Conservation (phyloP, 176 grass and related monocot genomes). For the Chrysopogon serrulatus region DNA sequence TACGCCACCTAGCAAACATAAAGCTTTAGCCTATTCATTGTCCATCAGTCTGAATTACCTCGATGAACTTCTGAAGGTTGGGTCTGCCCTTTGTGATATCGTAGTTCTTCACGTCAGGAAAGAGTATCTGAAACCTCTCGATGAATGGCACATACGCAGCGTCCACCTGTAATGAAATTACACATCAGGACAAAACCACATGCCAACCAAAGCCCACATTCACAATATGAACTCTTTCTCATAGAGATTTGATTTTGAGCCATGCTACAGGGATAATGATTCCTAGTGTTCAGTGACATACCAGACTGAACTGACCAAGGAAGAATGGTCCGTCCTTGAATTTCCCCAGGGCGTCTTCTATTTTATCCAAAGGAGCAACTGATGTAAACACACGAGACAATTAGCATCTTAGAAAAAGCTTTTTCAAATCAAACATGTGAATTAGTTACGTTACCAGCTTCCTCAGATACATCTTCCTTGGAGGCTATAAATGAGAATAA, state of each 20-base stretch:
- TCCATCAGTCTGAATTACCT: slow-evolving; percentile 36
- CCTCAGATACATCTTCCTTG: slow-evolving; percentile 44
- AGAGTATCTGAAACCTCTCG: slow-evolving; percentile 67
- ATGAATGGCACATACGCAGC: slow-evolving; percentile 83
- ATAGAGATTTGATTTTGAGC: not conserved
- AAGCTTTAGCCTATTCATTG: no score
- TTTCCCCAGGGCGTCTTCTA: slow-evolving; percentile 71
- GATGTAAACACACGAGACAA: slow-evolving; percentile 14
- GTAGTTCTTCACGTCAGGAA: slow-evolving; percentile 56
- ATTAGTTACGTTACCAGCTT: slow-evolving; percentile 34
- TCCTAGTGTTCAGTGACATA: not conserved
- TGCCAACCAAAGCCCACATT: not conserved
- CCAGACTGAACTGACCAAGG: slow-evolving; percentile 86
- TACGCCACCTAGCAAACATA: no score
- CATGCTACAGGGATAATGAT: not conserved
- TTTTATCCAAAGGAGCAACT: slow-evolving; percentile 77
- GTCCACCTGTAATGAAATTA: slow-evolving; percentile 57
- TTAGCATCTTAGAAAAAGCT: not conserved
- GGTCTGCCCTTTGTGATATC: slow-evolving; percentile 66
- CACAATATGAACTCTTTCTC: not conserved
- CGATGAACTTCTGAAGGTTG: slow-evolving; percentile 61
- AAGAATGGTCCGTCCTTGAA: slow-evolving; percentile 84
- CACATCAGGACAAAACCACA: not conserved
- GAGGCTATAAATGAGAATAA: slow-evolving; percentile 17
- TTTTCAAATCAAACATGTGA: not conserved